Conservation (phyloP, 495 filamentous ascomycete species). For the Xylaria curta region DNA sequence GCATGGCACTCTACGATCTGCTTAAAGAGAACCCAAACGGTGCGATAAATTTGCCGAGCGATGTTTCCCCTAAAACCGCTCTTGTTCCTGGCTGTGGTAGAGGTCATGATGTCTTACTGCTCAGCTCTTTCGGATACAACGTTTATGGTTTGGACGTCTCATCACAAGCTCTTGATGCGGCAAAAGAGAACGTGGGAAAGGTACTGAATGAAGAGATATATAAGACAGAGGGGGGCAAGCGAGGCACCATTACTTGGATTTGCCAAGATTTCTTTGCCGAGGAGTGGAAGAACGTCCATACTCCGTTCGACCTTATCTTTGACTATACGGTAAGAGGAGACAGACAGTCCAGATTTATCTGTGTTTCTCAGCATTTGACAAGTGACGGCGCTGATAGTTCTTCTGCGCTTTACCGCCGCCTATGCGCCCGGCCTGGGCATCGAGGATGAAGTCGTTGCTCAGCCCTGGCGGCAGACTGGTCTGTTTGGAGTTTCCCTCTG, state of each 20-base stretch:
- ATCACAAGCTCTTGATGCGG: constrained; percentile 59
- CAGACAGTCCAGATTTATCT: background rate
- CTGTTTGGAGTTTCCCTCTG: constrained; percentile 82
- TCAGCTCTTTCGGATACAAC: constrained; percentile 75
- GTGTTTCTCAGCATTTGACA: constrained; percentile 1
- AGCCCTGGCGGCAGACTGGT: constrained; percentile 66
- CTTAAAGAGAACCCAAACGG: constrained; percentile 52
- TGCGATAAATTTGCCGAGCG: constrained; percentile 53
- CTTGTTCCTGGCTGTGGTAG: constrained; percentile 77
- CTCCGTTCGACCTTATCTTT: constrained; percentile 77
- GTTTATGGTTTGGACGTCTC: constrained; percentile 75
- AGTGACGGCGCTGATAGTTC: constrained; percentile 55
- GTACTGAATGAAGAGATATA: constrained; percentile 47
- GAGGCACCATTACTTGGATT: constrained; percentile 65
- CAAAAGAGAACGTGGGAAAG: constrained; percentile 53
- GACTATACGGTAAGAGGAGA: constrained; percentile 77
- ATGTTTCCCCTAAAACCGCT: constrained; percentile 52
- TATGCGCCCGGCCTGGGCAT: constrained; percentile 72
- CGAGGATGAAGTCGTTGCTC: constrained; percentile 68
- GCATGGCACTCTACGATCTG: constrained; percentile 69
- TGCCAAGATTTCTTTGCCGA: constrained; percentile 76
- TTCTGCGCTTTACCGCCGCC: constrained; percentile 75
- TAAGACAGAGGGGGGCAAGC: constrained; percentile 52
- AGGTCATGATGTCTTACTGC: constrained; percentile 75
- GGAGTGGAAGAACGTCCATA: constrained; percentile 61